These are phyloP conservation scores for Yarrowia osloensis DNA, from an alignment of 805 yeast species.

Conservation along the genomic window DNA sequence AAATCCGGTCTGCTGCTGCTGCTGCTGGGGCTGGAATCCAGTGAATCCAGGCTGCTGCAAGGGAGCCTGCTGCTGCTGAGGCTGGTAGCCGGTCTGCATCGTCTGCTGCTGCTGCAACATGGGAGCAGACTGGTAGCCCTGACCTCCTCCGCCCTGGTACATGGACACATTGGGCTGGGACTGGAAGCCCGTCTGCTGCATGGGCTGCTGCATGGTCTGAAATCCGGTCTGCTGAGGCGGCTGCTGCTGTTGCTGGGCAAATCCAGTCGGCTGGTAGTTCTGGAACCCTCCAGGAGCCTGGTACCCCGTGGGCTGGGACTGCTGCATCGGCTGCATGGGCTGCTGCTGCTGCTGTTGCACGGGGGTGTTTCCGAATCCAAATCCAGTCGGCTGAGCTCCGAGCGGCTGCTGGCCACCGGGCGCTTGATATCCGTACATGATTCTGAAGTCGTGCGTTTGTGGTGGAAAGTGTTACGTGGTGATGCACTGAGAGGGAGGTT, in stretches of 20 bases:
- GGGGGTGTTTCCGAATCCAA: conserved; percentile 30
- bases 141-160: conserved; percentile 30
- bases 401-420: conserved; percentile 30
- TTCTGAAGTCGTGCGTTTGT: neutral
- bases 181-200: conserved; percentile 31
- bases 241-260: conserved; percentile 28
- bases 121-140: conserved; percentile 29
- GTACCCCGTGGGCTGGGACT: conserved; percentile 5
- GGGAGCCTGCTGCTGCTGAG: neutral
- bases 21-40: conserved; percentile 9
- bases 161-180: conserved; percentile 30
- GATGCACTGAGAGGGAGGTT: conserved; percentile 1
- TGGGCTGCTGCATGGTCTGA: conserved; percentile 35
- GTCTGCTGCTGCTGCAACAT: conserved; percentile 30
- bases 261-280: conserved; percentile 32
- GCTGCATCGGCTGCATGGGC: conserved; percentile 30
- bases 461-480: neutral
- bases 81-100: conserved; percentile 5
- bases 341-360: conserved; percentile 29
- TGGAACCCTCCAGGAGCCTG: conserved; percentile 28
- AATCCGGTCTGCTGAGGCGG: conserved; percentile 35
- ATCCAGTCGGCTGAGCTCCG: conserved; percentile 34
- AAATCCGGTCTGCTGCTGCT: conserved; percentile 17
- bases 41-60: conserved; percentile 17
- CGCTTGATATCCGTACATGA: conserved; percentile 33